Evolutionary conservation across 441 rosid species (phyloP).

Genomic region (Corymbia calophylla): DNA sequence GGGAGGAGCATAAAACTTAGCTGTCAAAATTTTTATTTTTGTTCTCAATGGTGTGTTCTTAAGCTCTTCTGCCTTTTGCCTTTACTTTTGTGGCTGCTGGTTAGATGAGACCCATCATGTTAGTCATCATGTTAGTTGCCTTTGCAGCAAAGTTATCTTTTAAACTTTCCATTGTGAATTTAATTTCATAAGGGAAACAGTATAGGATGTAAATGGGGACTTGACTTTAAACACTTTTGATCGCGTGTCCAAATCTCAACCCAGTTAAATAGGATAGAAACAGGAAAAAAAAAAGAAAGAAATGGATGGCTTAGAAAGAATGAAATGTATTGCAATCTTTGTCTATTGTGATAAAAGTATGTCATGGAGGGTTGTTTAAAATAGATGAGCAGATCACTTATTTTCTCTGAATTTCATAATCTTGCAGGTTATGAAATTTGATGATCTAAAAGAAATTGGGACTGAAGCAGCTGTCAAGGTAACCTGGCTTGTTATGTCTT

Average conservation of each 20-base stretch:
- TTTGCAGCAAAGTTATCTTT: not conserved
- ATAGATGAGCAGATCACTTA: not conserved
- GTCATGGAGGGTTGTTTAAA: not conserved
- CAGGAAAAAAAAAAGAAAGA: not conserved
- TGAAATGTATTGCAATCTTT: not conserved
- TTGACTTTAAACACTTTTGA: not conserved
- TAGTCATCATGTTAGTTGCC: not conserved
- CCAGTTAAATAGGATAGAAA: not conserved
- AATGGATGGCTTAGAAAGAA: not conserved
- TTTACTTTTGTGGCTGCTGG: not conserved
- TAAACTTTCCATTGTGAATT: not conserved
- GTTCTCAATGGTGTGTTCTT: not conserved
- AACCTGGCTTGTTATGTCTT: not conserved
- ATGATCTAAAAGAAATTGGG: slow-evolving; percentile 90
- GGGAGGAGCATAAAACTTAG: not conserved
- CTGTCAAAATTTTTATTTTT: not conserved
- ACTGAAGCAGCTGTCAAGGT: slow-evolving; percentile 93
- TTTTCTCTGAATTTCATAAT: not conserved
- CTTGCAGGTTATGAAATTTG: slow-evolving; percentile 92
- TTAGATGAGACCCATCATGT: not conserved
- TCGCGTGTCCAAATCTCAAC: not conserved
- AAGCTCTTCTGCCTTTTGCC: not conserved
- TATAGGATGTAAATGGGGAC: not conserved
- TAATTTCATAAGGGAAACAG: not conserved
- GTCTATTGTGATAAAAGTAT: not conserved